A percentile compares a stretch with the other conserved stretches of the same genome.
Evolutionary conservation across 2,329 filamentous ascomycete species (phyloP).

Genomic region (Trichoderma koningiopsis): DNA sequence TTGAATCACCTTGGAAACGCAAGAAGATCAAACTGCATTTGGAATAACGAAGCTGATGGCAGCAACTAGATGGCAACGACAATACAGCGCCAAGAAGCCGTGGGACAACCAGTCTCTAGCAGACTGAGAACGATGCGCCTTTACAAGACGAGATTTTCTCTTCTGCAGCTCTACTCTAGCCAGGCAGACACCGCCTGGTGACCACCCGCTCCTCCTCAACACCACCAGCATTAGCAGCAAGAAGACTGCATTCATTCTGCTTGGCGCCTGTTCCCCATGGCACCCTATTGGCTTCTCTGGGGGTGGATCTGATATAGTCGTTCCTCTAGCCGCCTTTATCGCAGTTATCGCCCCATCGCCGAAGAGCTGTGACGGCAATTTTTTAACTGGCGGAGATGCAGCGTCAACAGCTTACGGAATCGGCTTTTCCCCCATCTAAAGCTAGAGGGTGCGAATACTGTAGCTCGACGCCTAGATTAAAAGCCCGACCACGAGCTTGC

Average conservation of each 20-base stretch:
- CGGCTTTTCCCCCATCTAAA: not conserved
- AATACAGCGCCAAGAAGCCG: constrained; percentile 1
- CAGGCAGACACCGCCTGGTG: constrained; percentile 2
- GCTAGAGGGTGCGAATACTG: not conserved
- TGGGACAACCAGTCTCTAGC: not conserved
- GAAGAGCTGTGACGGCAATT: not conserved
- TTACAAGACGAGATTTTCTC: constrained; percentile 3
- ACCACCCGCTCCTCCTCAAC: constrained; percentile 5
- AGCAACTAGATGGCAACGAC: not conserved
- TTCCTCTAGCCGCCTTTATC: constrained; percentile 15
- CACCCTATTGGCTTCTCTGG: constrained; percentile 20
- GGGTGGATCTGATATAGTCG: constrained; percentile 19
- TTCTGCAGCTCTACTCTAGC: not conserved
- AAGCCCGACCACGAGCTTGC: not conserved
- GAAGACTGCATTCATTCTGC: constrained; percentile 6
- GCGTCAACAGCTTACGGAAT: constrained; percentile 5
- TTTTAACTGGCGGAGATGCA: not conserved
- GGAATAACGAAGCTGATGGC: not conserved
- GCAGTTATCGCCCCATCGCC: constrained; percentile 13
- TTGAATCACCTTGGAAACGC: not conserved
- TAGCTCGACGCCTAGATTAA: not conserved
- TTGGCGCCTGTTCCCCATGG: constrained; percentile 14
- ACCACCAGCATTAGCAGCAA: constrained; percentile 3
- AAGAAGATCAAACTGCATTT: not conserved
- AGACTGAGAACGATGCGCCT: not conserved